Evolutionary conservation across 2,329 filamentous ascomycete species (phyloP).

Genomic region (Purpureocillium lavendulum): DNA sequence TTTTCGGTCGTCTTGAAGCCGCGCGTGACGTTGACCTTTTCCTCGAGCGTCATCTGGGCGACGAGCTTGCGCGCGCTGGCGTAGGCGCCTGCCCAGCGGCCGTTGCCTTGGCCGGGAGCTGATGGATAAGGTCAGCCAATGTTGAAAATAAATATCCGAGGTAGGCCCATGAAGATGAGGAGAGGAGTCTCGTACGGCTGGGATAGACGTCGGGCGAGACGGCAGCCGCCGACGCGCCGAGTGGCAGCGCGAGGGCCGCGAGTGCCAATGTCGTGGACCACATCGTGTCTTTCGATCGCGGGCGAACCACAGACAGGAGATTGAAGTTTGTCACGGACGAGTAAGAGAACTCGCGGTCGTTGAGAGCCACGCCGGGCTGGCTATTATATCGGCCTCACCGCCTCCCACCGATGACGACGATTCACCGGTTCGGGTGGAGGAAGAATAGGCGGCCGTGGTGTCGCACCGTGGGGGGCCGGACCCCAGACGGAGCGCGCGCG

Average conservation of each 20-base stretch:
- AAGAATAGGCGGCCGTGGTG: too few relatives aligned
- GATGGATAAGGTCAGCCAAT: not conserved
- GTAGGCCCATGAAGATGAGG: too few relatives aligned
- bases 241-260: constrained; percentile 1
- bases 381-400: too few relatives aligned
- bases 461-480: too few relatives aligned
- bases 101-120: constrained; percentile 24
- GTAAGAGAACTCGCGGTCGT: too few relatives aligned
- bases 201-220: constrained; percentile 17
- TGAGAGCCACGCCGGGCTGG: too few relatives aligned
- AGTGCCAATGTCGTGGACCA: not conserved
- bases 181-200: constrained; percentile 8
- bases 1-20: constrained; percentile 43
- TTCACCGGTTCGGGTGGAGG: too few relatives aligned
- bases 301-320: too few relatives aligned
- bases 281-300: not conserved
- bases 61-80: constrained; percentile 48
- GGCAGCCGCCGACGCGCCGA: constrained; percentile 3
- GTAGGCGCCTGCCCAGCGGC: constrained; percentile 50
- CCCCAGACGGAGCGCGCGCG: too few relatives aligned
- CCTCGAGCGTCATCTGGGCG: constrained; percentile 54
- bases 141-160: constrained; percentile 1
- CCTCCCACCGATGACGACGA: too few relatives aligned
- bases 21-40: constrained; percentile 48
- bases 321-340: too few relatives aligned